Percentiles rank a stretch among this genome's conserved stretches.
Conservation (phyloP, 2,329 filamentous ascomycete genomes). For the Botrytis tulipae region DNA sequence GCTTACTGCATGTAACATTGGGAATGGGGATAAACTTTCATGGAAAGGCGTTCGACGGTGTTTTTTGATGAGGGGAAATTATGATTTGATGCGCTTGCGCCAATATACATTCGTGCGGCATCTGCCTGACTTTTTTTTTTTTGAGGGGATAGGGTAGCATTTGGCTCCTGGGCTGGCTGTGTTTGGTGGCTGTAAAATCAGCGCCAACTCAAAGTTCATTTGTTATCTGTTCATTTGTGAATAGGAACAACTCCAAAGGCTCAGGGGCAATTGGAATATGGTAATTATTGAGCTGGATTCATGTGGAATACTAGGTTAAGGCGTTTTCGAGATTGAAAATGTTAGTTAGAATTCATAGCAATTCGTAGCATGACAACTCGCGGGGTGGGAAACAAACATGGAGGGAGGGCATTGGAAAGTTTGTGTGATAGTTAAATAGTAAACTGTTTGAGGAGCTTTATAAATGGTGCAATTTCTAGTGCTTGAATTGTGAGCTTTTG, state of each 20-base stretch:
- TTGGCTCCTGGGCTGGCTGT: not conserved
- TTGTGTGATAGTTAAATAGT: slow-evolving; percentile 1
- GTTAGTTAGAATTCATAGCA: not conserved
- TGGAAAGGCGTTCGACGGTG: slow-evolving; percentile 4
- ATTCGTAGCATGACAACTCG: not conserved
- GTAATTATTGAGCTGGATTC: slow-evolving; percentile 16
- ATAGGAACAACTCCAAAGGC: slow-evolving; percentile 1
- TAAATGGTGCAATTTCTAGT: not conserved
- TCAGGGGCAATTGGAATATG: not conserved
- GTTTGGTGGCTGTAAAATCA: not conserved
- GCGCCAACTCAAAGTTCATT: not conserved
- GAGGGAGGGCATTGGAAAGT: not conserved
- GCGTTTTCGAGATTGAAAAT: slow-evolving; percentile 6
- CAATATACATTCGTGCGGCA: slow-evolving; percentile 11
- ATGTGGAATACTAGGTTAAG: slow-evolving; percentile 12
- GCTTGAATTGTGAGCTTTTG: not conserved
- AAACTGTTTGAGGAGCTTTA: not conserved
- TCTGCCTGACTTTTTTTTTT: not conserved
- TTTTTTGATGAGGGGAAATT: slow-evolving; percentile 8
- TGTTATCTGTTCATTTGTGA: slow-evolving; percentile 4
- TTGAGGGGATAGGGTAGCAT: not conserved
- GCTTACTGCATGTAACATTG: not conserved
- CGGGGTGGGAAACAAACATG: not conserved
- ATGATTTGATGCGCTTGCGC: slow-evolving; percentile 18
- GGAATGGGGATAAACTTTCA: not conserved